Evolutionary conservation across 192 early-diverging fungal genomes (phyloP), one percentile per base, ranked within the genome.

Genomic region (Backusella morwellensis): DNA sequence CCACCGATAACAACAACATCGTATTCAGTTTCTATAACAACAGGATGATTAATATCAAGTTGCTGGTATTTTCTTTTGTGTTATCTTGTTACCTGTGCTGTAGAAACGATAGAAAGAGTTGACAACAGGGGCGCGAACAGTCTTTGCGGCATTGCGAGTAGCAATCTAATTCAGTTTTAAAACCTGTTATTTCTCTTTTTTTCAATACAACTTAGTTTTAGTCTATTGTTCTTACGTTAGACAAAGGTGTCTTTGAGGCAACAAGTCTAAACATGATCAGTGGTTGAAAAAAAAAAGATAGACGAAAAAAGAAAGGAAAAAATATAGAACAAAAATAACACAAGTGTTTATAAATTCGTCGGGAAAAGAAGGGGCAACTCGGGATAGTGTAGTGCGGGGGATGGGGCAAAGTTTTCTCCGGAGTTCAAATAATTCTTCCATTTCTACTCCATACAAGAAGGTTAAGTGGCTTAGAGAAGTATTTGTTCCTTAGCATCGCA

Each of bases 1-100:
- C 93, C 97, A 81, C 98, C 98, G 73, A 96, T 94, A 75, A 96
- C 93, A 69, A 95, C 89, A 29, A 93, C 88, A 78, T 96, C 95
- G 78, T 91, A 91, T 82, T 93, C 93, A 74, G 80, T 80, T 56
- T 74, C 69, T 70, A 54, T 21, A 40, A 26, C 59, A n/a, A 35
- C 8, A 35, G 11, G 15, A 6, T 47, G 8, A 23, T 36, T 47
- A 42, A 17, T 44, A 56, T 23, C 8, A 56, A 56, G 8, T 8
- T 21, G 9, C 7, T 56, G 7, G n/a, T 11, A 23, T 56, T 56
- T 21, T 70, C 19, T 67, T 56, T 79, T 50, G 1, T 50, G 5
- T 19, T 50, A 50, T 50, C 47, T 50, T n/a, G 17, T 6, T 78
- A 80, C 82, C 82, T 74, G 82, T 70, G 67, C 78, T 80, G 73